A percentile compares a stretch with the other conserved stretches of the same genome.
Conservation (phyloP, 192 early-diverging fungal species). For the Podila epigama region DNA sequence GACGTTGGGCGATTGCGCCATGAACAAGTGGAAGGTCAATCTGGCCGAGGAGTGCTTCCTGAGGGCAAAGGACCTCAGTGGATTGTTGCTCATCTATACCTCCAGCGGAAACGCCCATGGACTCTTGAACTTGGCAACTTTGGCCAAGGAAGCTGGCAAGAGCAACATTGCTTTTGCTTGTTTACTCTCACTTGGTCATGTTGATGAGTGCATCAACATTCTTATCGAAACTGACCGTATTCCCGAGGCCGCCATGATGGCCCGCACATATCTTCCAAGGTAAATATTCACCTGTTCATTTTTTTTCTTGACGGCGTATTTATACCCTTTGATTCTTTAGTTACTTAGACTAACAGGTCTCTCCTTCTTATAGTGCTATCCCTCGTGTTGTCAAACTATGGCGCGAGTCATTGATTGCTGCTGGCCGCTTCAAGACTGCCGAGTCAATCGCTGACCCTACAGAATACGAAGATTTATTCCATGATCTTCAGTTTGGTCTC, state of each 20-base stretch:
- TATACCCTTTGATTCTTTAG: neutral
- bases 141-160: conserved; percentile 73
- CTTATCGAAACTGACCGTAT: conserved; percentile 87
- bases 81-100: conserved; percentile 91
- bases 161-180: conserved; percentile 95
- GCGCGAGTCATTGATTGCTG: conserved; percentile 75
- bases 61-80: conserved; percentile 90
- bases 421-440: conserved; percentile 81
- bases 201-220: conserved; percentile 87
- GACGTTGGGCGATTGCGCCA: conserved; percentile 89
- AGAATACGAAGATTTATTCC: conserved; percentile 89
- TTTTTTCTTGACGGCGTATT: neutral
- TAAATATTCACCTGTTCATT: neutral
- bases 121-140: conserved; percentile 75
- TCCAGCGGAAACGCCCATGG: conserved; percentile 86
- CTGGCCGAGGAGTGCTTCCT: conserved; percentile 91
- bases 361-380: conserved; percentile 53
- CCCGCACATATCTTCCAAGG: conserved; percentile 86
- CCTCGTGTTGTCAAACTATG: conserved; percentile 77
- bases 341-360: neutral
- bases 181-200: conserved; percentile 75
- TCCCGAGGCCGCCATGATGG: conserved; percentile 97
- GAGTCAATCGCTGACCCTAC: conserved; percentile 89
- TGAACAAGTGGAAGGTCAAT: conserved; percentile 86
- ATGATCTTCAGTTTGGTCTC: conserved; percentile 71